Percentiles rank a stretch among this genome's conserved stretches.
Conservation (phyloP, 257 asterid genomes). For the Lycium barbarum region DNA sequence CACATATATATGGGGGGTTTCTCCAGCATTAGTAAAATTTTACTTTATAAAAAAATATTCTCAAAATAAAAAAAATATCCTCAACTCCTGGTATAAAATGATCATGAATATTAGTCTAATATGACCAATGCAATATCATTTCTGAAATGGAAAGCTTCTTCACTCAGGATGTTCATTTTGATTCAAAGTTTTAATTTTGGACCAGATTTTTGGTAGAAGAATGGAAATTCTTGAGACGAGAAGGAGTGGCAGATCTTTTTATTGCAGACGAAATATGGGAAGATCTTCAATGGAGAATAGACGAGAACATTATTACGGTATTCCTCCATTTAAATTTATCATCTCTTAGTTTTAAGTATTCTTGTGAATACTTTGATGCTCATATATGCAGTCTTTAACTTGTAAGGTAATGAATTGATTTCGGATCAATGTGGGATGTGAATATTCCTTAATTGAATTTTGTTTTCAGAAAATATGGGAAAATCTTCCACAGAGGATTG, state of each 20-base stretch:
- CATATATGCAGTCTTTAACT: conserved; percentile 4
- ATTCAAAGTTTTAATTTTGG: conserved; percentile 23
- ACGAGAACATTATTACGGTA: conserved; percentile 68
- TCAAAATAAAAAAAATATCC: neutral
- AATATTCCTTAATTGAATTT: conserved; percentile 12
- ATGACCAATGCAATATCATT: neutral
- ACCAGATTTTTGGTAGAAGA: conserved; percentile 86
- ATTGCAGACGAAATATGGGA: conserved; percentile 65
- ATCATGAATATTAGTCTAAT: neutral
- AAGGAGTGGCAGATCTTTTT: conserved; percentile 50
- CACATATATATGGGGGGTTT: conserved; percentile 1
- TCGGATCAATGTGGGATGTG: conserved; percentile 7
- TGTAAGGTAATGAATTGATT: neutral
- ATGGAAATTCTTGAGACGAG: conserved; percentile 63
- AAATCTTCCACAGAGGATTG: conserved; percentile 59
- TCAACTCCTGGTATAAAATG: neutral
- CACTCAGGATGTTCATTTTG: conserved; percentile 4
- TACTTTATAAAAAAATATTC: too few species aligned
- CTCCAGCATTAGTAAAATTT: neutral
- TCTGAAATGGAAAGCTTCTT: conserved; percentile 25
- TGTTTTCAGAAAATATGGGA: conserved; percentile 52
- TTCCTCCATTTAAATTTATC: conserved; percentile 32
- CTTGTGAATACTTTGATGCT: conserved; percentile 18
- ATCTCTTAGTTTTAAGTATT: conserved; percentile 19
- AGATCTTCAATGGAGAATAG: conserved; percentile 58